Evolutionary conservation across 225 moss, liverwort and hornwort genomes (phyloP).

Genomic region (Pseudoscleropodium purum): DNA sequence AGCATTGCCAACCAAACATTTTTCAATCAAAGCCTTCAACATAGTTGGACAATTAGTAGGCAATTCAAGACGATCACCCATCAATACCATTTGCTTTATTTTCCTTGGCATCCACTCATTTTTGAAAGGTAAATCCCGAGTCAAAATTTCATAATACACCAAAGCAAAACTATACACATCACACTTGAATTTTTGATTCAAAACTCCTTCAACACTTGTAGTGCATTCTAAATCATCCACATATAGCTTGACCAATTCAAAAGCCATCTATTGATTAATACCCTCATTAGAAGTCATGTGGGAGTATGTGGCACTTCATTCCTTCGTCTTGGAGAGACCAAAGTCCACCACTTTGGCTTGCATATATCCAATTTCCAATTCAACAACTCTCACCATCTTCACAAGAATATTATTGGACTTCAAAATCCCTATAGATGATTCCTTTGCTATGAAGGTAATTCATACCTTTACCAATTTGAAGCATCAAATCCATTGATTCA

Average conservation of each 20-base stretch:
- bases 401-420: neutral
- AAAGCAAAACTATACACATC: neutral
- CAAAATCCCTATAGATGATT: neutral
- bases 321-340: neutral
- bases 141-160: neutral
- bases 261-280: neutral
- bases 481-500: neutral
- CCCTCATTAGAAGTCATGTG: neutral
- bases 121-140: neutral
- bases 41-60: accelerated
- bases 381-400: neutral
- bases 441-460: neutral
- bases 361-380: neutral
- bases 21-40: neutral
- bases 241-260: neutral
- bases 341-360: neutral
- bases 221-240: accelerated
- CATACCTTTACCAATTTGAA: neutral
- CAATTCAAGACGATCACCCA: neutral
- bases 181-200: neutral
- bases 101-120: neutral
- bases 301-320: neutral
- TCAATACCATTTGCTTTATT: neutral
- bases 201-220: accelerated
- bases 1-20: neutral